These are phyloP conservation scores for Hygrophorus pudorinus DNA, from an alignment of 768 basidiomycete genomes.

Conservation along the genomic window DNA sequence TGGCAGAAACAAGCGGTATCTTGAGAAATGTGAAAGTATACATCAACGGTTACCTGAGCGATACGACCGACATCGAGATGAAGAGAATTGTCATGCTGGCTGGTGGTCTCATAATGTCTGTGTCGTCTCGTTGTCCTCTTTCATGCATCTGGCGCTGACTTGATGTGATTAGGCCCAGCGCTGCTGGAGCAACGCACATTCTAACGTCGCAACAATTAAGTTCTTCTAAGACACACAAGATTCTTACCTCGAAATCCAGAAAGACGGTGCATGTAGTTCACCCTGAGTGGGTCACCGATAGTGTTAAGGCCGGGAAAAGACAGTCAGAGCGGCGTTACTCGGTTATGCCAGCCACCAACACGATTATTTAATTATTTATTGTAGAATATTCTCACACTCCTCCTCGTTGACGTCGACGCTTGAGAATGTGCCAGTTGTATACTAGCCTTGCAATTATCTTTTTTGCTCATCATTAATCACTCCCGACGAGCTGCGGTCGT, in stretches of 20 bases:
- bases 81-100: slow-evolving; percentile 54
- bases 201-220: slow-evolving; percentile 64
- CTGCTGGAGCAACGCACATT: slow-evolving; percentile 68
- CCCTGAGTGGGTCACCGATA: slow-evolving; percentile 70
- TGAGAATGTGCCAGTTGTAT: too few species aligned
- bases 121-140: slow-evolving; percentile 4
- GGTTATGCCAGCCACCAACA: too few species aligned
- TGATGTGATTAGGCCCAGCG: slow-evolving; percentile 29
- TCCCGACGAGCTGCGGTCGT: too few species aligned
- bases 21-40: slow-evolving; percentile 47
- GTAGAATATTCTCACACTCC: too few species aligned
- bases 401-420: too few species aligned
- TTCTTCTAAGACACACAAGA: slow-evolving; percentile 60
- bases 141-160: slow-evolving; percentile 7
- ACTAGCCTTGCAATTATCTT: not conserved
- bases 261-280: slow-evolving; percentile 52
- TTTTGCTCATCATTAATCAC: not conserved
- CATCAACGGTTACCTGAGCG: slow-evolving; percentile 58
- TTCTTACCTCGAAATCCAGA: slow-evolving; percentile 42
- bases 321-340: slow-evolving; percentile 51
- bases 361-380: too few species aligned
- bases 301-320: slow-evolving; percentile 49
- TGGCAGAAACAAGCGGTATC: slow-evolving; percentile 11
- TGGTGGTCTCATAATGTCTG: slow-evolving; percentile 60
- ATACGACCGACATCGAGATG: slow-evolving; percentile 75